Evolutionary conservation across 148 eudicot species (phyloP).

Genomic region (Vaccinium macrocarpon): DNA sequence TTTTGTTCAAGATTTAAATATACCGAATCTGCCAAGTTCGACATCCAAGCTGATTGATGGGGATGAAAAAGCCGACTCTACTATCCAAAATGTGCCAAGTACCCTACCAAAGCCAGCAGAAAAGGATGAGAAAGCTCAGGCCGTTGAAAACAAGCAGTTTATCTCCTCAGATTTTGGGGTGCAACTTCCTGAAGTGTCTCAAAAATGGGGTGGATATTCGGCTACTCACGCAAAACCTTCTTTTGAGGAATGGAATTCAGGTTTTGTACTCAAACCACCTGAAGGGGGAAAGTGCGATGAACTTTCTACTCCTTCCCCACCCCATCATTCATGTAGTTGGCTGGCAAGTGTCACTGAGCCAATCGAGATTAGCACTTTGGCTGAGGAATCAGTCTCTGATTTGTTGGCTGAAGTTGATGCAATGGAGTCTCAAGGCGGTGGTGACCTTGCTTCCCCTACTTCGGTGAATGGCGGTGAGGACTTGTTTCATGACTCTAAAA

Average conservation of each 20-base stretch:
- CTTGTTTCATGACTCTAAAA: conserved; percentile 50
- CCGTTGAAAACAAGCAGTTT: conserved; percentile 31
- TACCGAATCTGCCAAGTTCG: conserved; percentile 34
- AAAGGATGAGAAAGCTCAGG: conserved; percentile 24
- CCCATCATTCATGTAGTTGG: conserved; percentile 58
- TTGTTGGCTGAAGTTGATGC: conserved; percentile 94
- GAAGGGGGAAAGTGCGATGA: conserved; percentile 31
- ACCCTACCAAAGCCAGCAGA: conserved; percentile 24
- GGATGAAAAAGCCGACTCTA: conserved; percentile 17
- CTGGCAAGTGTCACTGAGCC: conserved; percentile 44
- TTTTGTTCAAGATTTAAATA: conserved; percentile 33
- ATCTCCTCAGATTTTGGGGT: conserved; percentile 31
- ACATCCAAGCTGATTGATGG: conserved; percentile 31
- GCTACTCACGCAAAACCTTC: conserved; percentile 37
- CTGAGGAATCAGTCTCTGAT: conserved; percentile 94
- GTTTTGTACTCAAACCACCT: conserved; percentile 30
- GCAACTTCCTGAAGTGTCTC: conserved; percentile 39
- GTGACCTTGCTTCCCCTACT: conserved; percentile 63
- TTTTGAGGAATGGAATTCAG: conserved; percentile 41
- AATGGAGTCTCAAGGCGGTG: conserved; percentile 65
- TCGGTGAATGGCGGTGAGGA: conserved; percentile 58
- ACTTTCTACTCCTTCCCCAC: conserved; percentile 31
- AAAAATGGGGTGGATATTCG: conserved; percentile 60
- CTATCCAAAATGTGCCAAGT: conserved; percentile 22
- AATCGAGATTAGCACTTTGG: conserved; percentile 78